phyloP scores from a whole-genome alignment of 352 stramenopile genomes.

The Phytophthora cryptogea region DNA sequence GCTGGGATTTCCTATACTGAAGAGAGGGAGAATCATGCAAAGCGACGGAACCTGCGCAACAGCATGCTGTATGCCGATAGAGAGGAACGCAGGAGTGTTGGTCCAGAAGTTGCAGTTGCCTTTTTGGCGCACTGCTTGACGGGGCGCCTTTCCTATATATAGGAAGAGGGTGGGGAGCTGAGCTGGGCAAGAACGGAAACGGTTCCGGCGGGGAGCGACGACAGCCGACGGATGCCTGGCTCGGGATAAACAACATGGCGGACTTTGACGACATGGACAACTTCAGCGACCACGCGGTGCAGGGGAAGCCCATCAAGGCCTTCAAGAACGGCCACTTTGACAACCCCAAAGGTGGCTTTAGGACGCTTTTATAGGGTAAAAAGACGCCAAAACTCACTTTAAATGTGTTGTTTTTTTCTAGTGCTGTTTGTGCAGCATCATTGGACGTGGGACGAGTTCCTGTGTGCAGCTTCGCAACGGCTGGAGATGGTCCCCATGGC shows the following conservation, averaged over 20 bases:
- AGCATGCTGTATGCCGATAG: constrained; percentile 5
- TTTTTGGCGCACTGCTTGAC: constrained; percentile 1
- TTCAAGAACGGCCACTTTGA: constrained; percentile 84
- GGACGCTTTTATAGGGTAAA: background rate
- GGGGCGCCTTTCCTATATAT: constrained; percentile 11
- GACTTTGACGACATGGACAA: constrained; percentile 83
- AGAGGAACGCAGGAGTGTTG: constrained; percentile 19
- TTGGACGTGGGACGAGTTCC: constrained; percentile 87
- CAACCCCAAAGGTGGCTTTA: constrained; percentile 60
- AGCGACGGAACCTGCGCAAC: constrained; percentile 1
- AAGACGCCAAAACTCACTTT: constrained; percentile 6
- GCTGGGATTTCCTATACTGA: constrained; percentile 25
- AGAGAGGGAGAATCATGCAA: constrained; percentile 12
- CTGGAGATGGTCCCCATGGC: constrained; percentile 86
- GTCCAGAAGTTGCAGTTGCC: constrained; percentile 22
- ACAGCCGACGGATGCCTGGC: constrained; percentile 28
- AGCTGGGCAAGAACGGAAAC: constrained; percentile 25
- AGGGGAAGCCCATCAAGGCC: constrained; percentile 77
- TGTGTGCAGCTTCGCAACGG: constrained; percentile 78
- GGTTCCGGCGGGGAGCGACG: constrained; percentile 8
- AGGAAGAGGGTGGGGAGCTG: background rate
- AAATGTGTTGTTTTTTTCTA: constrained; percentile 13
- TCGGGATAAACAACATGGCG: constrained; percentile 40
- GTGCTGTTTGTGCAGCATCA: constrained; percentile 83
- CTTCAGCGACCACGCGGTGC: constrained; percentile 80